Evolutionary conservation across 1,139 yeast species (phyloP).

Genomic region (Suhomyces terraborum): DNA sequence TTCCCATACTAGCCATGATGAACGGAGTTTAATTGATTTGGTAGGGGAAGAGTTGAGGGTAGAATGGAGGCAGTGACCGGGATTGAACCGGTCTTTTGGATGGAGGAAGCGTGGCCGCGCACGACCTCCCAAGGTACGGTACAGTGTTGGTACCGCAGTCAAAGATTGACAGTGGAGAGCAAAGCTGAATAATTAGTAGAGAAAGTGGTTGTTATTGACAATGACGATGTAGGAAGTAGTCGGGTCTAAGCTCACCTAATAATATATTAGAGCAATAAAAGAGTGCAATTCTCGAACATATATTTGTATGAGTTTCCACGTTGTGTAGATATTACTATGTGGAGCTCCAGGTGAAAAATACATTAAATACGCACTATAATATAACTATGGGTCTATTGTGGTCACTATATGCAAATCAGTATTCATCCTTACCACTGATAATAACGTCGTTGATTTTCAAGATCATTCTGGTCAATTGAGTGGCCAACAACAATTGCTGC

Average conservation of each 20-base stretch:
- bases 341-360: no score
- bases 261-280: no score
- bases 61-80: background rate
- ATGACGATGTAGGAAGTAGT: no score
- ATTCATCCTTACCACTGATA: conserved; percentile 84
- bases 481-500: conserved; percentile 92
- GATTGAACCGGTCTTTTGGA: background rate
- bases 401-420: conserved; percentile 30
- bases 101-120: background rate
- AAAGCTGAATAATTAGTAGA: no score
- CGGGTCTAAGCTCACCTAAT: no score
- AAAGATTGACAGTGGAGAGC: background rate
- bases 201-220: no score
- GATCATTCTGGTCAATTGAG: conserved; percentile 96
- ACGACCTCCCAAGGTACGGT: conserved; percentile 2
- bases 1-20: conserved; percentile 61
- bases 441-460: conserved; percentile 95
- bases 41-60: conserved; percentile 1
- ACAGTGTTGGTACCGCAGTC: background rate
- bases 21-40: conserved; percentile 6
- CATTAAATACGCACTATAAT: background rate
- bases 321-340: no score
- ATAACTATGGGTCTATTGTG: background rate
- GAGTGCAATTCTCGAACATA: no score
- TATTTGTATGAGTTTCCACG: no score